Conservation (phyloP, 495 filamentous ascomycete species). For the Lasiosphaeris hirsuta region DNA sequence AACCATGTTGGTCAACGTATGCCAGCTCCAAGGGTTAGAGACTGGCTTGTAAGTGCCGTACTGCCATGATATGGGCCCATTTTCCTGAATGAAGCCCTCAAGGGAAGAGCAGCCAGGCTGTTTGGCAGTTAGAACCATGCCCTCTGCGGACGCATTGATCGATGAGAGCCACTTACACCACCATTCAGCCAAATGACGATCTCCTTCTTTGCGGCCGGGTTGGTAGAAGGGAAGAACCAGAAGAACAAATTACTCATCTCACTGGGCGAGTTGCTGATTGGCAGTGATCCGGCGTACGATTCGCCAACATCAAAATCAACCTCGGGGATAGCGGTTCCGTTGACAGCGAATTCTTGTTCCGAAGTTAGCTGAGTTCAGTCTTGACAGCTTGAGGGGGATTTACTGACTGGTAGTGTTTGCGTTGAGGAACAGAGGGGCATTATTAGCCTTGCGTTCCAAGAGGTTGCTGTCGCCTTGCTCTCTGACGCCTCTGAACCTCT, state of each 20-base stretch:
- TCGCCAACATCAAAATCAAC: conserved; percentile 75
- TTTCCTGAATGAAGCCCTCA: conserved; percentile 68
- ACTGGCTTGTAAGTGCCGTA: conserved; percentile 62
- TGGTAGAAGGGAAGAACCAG: conserved; percentile 70
- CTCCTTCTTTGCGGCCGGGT: conserved; percentile 56
- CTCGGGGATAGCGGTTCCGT: conserved; percentile 65
- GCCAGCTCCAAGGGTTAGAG: conserved; percentile 64
- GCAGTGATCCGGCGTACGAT: conserved; percentile 67
- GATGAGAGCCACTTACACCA: conserved; percentile 40
- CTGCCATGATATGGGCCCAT: conserved; percentile 75
- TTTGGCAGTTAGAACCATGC: conserved; percentile 1
- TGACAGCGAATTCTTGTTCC: conserved; percentile 56
- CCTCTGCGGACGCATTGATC: not conserved
- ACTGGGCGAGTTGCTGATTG: conserved; percentile 54
- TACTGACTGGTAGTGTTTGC: conserved; percentile 34
- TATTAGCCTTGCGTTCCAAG: conserved; percentile 3
- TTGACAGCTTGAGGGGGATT: not conserved
- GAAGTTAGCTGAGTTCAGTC: not conserved
- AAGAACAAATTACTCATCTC: conserved; percentile 63
- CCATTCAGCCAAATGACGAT: conserved; percentile 74
- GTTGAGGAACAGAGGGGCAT: conserved; percentile 31
- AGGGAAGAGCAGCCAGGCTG: conserved; percentile 65
- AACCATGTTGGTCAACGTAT: conserved; percentile 72
- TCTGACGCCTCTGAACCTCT: no score
- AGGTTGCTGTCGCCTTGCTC: not conserved